These are phyloP conservation scores for Capsicum chinense DNA, from an alignment of 257 asterid genomes.

Conservation along the genomic window DNA sequence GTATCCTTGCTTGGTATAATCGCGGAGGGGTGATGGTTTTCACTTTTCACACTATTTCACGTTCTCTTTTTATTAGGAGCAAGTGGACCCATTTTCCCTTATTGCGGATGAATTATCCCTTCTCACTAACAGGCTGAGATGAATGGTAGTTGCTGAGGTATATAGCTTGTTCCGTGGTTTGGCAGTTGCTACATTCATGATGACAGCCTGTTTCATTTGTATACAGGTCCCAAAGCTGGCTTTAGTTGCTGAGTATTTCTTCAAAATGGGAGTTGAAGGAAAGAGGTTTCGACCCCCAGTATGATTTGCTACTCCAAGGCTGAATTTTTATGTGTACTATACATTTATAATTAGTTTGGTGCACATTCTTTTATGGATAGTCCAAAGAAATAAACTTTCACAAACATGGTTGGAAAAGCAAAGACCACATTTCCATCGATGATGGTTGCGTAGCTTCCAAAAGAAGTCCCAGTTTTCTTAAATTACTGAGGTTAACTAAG, in stretches of 20 bases:
- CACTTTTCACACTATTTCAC: not conserved
- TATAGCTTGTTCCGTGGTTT: constrained; percentile 33
- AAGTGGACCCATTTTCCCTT: constrained; percentile 87
- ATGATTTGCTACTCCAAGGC: constrained; percentile 37
- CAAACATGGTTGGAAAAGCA: not conserved
- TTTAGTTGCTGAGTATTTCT: constrained; percentile 94
- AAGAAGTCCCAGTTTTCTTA: not conserved
- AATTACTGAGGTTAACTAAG: not conserved
- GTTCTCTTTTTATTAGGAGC: constrained; percentile 60
- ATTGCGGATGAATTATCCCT: constrained; percentile 92
- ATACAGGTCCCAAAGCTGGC: constrained; percentile 95
- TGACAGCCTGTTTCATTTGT: constrained; percentile 29
- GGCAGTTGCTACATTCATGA: constrained; percentile 30
- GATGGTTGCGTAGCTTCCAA: constrained; percentile 2
- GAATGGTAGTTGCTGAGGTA: constrained; percentile 99
- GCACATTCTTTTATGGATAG: not conserved
- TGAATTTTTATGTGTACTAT: not conserved
- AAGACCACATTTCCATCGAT: not conserved
- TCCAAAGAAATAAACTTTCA: not conserved
- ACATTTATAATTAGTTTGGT: not conserved
- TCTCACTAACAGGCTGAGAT: constrained; percentile 79
- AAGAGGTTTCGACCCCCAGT: constrained; percentile 98
- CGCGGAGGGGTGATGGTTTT: constrained; percentile 22
- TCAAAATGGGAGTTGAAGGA: constrained; percentile 91
- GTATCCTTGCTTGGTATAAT: not conserved